Conservation (phyloP, 345 rosid species). For the Boechera retrofracta region DNA sequence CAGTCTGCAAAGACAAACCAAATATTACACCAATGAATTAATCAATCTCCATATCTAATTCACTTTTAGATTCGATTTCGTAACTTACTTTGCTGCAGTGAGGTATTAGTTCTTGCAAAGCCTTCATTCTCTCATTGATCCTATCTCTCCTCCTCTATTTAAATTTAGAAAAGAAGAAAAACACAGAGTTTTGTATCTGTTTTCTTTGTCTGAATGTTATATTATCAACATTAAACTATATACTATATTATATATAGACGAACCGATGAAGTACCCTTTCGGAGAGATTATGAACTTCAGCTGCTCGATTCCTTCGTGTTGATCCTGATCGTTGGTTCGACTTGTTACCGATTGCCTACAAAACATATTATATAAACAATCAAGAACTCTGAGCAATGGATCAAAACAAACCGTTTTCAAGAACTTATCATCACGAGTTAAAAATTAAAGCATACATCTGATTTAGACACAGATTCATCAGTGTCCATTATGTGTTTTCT, state of each 20-base stretch:
- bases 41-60: background rate
- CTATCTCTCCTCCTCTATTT: constrained; percentile 83
- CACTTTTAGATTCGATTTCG: background rate
- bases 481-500: constrained; percentile 56
- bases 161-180: background rate
- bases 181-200: constrained; percentile 23
- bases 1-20: constrained; percentile 57
- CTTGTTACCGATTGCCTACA: constrained; percentile 57
- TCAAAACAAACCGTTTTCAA: background rate
- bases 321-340: constrained; percentile 53
- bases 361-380: background rate
- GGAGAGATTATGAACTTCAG: constrained; percentile 78
- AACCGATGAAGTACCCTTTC: constrained; percentile 61
- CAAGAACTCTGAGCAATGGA: constrained; percentile 9
- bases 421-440: constrained; percentile 14
- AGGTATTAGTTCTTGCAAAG: constrained; percentile 90
- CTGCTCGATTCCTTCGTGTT: constrained; percentile 61
- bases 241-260: background rate
- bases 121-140: constrained; percentile 89
- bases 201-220: constrained; percentile 11
- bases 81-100: constrained; percentile 78
- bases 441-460: constrained; percentile 54
- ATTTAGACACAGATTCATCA: constrained; percentile 65
- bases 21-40: background rate
- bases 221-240: constrained; percentile 11